These are phyloP conservation scores for Didymosphaeria variabile DNA, from an alignment of 2,329 filamentous ascomycete species.

Conservation along the genomic window DNA sequence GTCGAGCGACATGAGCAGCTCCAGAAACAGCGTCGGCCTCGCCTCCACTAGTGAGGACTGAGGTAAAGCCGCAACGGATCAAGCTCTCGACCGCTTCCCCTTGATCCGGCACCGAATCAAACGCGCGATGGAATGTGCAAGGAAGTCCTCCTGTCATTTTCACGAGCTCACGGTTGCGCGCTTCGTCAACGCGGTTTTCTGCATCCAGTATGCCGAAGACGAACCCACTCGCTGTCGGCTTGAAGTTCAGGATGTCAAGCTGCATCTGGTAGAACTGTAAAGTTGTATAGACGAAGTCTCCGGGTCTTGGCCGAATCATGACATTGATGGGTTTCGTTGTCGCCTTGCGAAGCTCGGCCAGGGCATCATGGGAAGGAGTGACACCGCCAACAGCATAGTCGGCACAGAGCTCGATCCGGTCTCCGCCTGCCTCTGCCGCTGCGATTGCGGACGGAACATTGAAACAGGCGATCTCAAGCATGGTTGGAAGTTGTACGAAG, in stretches of 20 bases:
- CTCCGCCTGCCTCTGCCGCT: slow-evolving; percentile 55
- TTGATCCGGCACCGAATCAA: slow-evolving; percentile 54
- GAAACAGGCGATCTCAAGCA: slow-evolving; percentile 63
- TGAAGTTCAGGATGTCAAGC: slow-evolving; percentile 48
- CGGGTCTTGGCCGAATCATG: slow-evolving; percentile 63
- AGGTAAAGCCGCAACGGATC: slow-evolving; percentile 55
- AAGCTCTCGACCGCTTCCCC: slow-evolving; percentile 48
- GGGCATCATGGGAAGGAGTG: slow-evolving; percentile 47
- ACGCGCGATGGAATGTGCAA: slow-evolving; percentile 65
- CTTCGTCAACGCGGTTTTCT: slow-evolving; percentile 49
- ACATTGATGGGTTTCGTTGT: slow-evolving; percentile 56
- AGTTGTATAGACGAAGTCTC: slow-evolving; percentile 56
- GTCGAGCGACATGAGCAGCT: slow-evolving; percentile 38
- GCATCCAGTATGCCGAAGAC: slow-evolving; percentile 61
- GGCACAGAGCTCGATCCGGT: slow-evolving; percentile 62
- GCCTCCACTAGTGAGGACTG: slow-evolving; percentile 61
- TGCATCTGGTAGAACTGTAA: slow-evolving; percentile 58
- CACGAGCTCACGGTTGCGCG: slow-evolving; percentile 55
- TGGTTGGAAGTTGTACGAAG: slow-evolving; percentile 13
- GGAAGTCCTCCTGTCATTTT: slow-evolving; percentile 51
- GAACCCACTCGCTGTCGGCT: slow-evolving; percentile 56
- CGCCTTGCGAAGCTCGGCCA: slow-evolving; percentile 35
- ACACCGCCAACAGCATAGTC: slow-evolving; percentile 53
- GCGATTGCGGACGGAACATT: slow-evolving; percentile 53
- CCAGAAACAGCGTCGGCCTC: slow-evolving; percentile 47